Evolutionary conservation across 2,329 filamentous ascomycete genomes (phyloP).

Genomic region (Venturia pyrina): DNA sequence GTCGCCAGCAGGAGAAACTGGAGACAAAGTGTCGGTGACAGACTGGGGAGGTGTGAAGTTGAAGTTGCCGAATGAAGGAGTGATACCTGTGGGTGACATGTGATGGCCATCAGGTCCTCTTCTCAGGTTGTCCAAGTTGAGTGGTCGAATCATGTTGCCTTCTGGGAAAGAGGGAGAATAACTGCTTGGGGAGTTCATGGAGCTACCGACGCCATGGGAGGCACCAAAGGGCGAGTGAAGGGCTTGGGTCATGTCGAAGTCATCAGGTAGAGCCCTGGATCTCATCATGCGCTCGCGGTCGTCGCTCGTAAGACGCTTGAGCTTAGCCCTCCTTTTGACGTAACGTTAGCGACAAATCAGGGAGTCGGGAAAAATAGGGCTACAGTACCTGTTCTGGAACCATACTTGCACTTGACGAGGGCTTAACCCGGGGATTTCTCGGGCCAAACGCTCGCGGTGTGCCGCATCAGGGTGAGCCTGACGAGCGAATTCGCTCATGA

Average conservation of each 20-base stretch:
- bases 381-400: conserved; percentile 89
- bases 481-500: conserved; percentile 95
- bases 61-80: conserved; percentile 56
- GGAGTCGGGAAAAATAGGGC: background rate
- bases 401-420: conserved; percentile 93
- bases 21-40: conserved; percentile 37
- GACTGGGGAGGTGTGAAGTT: conserved; percentile 50
- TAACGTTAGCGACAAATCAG: conserved; percentile 15
- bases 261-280: conserved; percentile 48
- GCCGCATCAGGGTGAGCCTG: conserved; percentile 90
- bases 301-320: conserved; percentile 51
- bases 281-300: conserved; percentile 52
- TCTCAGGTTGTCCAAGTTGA: conserved; percentile 59
- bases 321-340: conserved; percentile 46
- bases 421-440: conserved; percentile 84
- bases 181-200: conserved; percentile 35
- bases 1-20: conserved; percentile 31
- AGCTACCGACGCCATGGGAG: conserved; percentile 35
- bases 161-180: conserved; percentile 32
- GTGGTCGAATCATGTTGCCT: conserved; percentile 54
- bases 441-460: conserved; percentile 74
- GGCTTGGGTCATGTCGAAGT: conserved; percentile 51
- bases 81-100: conserved; percentile 56
- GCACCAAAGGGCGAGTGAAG: conserved; percentile 44
- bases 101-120: conserved; percentile 55